Conservation (phyloP, 768 basidiomycete species). For the Boletales sp. region DNA sequence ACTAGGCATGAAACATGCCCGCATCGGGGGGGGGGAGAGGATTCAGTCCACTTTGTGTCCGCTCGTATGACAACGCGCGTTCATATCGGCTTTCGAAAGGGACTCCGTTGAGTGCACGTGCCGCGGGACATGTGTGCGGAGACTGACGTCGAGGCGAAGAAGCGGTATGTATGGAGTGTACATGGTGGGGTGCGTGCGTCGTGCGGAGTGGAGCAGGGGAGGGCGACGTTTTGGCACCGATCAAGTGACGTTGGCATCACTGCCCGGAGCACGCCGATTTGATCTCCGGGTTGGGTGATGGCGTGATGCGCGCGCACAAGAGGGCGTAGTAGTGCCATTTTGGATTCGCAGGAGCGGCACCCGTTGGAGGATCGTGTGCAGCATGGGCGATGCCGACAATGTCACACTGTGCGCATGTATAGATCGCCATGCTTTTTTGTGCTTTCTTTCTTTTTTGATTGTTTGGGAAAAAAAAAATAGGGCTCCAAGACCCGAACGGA, state of each 20-base stretch:
- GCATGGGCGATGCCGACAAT: too few species aligned
- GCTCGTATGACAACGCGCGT: neutral
- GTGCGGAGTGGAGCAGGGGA: neutral
- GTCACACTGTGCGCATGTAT: too few species aligned
- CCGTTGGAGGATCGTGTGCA: neutral
- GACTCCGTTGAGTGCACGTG: neutral
- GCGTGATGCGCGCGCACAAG: neutral
- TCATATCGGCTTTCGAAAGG: conserved; percentile 1
- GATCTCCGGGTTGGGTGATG: neutral
- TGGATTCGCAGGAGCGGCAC: neutral
- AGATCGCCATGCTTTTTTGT: too few species aligned
- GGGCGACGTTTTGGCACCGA: neutral
- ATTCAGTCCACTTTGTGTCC: neutral
- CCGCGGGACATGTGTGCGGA: neutral
- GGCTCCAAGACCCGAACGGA: too few species aligned
- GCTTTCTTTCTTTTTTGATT: too few species aligned
- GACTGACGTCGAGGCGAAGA: neutral
- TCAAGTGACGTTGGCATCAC: neutral
- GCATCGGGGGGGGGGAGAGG: too few species aligned
- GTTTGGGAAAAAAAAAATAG: too few species aligned
- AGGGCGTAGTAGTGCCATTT: neutral
- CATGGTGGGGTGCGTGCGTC: neutral
- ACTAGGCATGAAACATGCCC: too few species aligned
- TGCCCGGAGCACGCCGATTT: neutral
- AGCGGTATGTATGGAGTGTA: neutral